Evolutionary conservation across 129 eudicot genomes (phyloP).

Genomic region (Smallanthus sonchifolius): DNA sequence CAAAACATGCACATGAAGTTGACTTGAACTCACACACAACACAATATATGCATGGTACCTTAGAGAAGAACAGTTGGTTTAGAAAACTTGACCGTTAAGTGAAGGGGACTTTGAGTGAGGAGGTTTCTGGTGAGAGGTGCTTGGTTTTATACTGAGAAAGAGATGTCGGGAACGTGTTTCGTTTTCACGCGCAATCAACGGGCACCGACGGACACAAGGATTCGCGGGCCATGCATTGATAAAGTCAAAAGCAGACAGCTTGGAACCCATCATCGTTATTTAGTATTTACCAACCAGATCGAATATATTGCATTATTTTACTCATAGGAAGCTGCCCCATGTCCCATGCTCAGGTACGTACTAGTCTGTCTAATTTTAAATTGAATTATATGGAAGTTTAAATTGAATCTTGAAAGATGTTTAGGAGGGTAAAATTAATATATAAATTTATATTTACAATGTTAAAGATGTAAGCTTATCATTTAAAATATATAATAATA

Average conservation of each 20-base stretch:
- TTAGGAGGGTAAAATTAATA: no score
- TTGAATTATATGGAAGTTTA: no score
- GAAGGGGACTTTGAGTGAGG: no score
- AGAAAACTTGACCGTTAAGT: neutral
- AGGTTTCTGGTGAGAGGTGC: no score
- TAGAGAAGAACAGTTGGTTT: neutral
- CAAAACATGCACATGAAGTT: conserved; percentile 5
- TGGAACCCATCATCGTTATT: conserved; percentile 4
- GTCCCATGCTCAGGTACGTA: no score
- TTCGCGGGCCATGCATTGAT: conserved; percentile 2
- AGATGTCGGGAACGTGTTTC: neutral
- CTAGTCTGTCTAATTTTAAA: no score
- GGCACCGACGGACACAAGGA: conserved; percentile 29
- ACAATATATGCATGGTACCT: conserved; percentile 15
- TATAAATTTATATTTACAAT: no score
- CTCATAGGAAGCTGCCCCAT: neutral
- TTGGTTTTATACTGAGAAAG: no score
- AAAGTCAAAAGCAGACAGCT: conserved; percentile 7
- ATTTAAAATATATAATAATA: no score
- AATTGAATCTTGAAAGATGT: no score
- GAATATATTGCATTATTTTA: neutral
- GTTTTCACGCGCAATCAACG: conserved; percentile 12
- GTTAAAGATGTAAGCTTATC: no score
- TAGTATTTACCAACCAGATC: neutral
- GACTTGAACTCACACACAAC: neutral